Evolutionary conservation across 2,329 filamentous ascomycete species (phyloP).

Genomic region (Truncatella angustata): DNA sequence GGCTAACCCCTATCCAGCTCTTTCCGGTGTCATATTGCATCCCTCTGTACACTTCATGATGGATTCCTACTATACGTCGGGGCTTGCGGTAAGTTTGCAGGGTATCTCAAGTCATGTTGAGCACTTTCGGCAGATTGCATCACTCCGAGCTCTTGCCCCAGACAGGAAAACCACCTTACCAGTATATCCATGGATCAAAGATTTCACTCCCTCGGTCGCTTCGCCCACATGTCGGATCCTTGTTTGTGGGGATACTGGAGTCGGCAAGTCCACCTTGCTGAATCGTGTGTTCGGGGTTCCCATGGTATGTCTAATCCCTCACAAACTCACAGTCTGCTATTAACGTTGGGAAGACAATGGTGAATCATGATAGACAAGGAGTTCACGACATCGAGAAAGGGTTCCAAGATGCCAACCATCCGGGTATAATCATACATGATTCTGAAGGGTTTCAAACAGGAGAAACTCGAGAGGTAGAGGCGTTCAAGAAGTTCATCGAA

Average conservation of each 20-base stretch:
- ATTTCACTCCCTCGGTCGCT: neutral
- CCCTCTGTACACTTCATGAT: neutral
- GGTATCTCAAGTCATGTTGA: neutral
- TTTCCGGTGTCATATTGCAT: neutral
- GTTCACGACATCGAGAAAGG: neutral
- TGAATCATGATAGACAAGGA: neutral
- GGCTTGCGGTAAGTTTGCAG: neutral
- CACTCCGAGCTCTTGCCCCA: neutral
- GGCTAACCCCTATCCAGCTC: neutral
- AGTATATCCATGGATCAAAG: neutral
- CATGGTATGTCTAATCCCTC: neutral
- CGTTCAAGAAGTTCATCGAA: neutral
- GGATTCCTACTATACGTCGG: neutral
- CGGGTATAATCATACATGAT: neutral
- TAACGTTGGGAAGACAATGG: neutral
- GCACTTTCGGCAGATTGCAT: neutral
- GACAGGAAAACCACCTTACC: neutral
- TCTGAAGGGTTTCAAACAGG: neutral
- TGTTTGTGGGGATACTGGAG: neutral
- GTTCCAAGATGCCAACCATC: neutral
- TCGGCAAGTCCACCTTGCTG: neutral
- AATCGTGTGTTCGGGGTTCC: neutral
- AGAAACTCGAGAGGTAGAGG: neutral
- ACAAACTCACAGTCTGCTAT: neutral
- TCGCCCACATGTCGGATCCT: neutral